Base-by-base conservation (phyloP, 2,329 filamentous ascomycete species). In the Penicillium sp. region DNA sequence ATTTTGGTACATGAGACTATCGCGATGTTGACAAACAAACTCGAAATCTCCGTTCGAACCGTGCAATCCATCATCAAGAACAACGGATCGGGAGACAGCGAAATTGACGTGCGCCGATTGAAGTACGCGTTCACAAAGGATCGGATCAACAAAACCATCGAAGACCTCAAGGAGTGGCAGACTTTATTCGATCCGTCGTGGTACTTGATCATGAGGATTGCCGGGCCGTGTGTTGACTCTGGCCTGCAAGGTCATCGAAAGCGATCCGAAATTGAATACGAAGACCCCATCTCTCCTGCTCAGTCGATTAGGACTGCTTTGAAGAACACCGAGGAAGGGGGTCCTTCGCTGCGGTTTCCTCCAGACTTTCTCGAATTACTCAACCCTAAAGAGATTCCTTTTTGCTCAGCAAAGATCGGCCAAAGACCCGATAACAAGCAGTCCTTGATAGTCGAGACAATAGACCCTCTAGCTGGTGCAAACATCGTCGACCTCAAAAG, bases 61-160 rank as follows among this genome's bases (percentile, higher is more conserved):
- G 5, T 31, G n/a, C 10, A 48, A 11, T 48, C 46, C 11, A 21
- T 38, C 4, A 27, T 48, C 24, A 48, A 48, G n/a, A 31, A 18
- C 5, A 11, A 21, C 29, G 16, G 34, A 18, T 24, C 7, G 5
- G 36, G 36, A 13, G 13, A 48, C 11, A n/a, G 29, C 40, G 24
- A 40, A 13, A 2, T 42, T 6, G 22, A 31, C 18, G 13, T 48
- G 13, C 24, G 16, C 21, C 47, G 36, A 16, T 46, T 18, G 32
- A 38, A 46, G 9, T 38, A 46, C 46, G 24, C 21, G 31, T 21
- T 22, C 32, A 50, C 32, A 22, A 62, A 44, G 49, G 43, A 56
- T 46, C 57, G 53, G 50, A 42, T 48, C 13, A 36, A 49, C 16
- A 29, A 22, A 13, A 27, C 47, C 7, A 16, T 49, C 14, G 46